Conservation (phyloP, 805 yeast genomes). For the Cyberlindnera mycetangii region DNA sequence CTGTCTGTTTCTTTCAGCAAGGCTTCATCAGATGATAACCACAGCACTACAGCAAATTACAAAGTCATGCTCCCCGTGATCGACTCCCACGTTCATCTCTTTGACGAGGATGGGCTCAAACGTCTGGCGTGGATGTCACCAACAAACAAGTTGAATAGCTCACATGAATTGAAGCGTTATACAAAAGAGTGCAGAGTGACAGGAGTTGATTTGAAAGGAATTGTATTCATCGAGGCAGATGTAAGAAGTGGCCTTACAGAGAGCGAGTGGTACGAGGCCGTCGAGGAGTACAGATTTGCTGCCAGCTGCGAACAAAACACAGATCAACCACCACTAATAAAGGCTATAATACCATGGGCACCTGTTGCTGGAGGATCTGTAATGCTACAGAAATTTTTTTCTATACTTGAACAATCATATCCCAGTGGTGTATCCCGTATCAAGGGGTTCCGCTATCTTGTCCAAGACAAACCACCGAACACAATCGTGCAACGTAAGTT, state of each 20-base stretch:
- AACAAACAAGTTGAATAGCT: conserved; percentile 9
- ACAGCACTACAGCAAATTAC: no score
- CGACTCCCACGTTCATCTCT: conserved; percentile 25
- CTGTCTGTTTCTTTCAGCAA: no score
- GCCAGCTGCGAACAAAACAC: neutral
- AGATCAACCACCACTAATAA: conserved; percentile 6
- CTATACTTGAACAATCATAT: conserved; percentile 10
- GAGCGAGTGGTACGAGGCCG: conserved; percentile 14
- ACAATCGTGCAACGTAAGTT: conserved; percentile 32
- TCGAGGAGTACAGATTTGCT: conserved; percentile 16
- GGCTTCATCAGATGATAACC: no score
- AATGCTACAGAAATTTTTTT: conserved; percentile 20
- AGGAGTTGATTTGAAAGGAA: conserved; percentile 8
- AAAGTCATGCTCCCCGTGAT: conserved; percentile 9
- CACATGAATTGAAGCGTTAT: conserved; percentile 16
- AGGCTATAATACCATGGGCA: conserved; percentile 44
- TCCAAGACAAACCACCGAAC: conserved; percentile 41
- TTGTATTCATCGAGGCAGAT: conserved; percentile 20
- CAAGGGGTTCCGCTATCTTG: conserved; percentile 41
- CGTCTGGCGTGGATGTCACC: conserved; percentile 19
- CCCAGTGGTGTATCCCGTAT: conserved; percentile 12
- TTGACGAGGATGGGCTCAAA: conserved; percentile 12
- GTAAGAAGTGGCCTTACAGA: conserved; percentile 15
- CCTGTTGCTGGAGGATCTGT: conserved; percentile 37
- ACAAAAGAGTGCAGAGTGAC: neutral